Conservation (phyloP, 1,284 basidiomycete species). For the Apiotrichum brassicae region DNA sequence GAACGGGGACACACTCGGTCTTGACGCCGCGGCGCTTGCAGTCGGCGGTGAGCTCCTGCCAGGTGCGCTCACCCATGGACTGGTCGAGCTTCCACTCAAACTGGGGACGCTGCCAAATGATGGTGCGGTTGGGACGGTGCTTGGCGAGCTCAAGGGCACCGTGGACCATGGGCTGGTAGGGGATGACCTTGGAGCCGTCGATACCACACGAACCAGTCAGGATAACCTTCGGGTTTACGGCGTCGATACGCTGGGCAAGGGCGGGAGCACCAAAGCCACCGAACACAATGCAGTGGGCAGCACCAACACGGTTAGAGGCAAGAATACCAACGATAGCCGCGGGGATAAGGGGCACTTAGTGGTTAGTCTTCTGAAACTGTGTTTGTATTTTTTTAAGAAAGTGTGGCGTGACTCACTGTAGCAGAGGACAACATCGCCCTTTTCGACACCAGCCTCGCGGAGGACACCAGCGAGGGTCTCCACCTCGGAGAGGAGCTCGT, state of each 20-base stretch:
- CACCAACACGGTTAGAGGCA: conserved; percentile 88
- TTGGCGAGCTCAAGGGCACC: conserved; percentile 6
- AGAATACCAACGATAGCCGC: conserved; percentile 56
- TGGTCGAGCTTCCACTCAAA: conserved; percentile 10
- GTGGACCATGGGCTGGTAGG: conserved; percentile 10
- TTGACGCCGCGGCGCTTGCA: conserved; percentile 9
- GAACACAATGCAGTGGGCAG: conserved; percentile 93
- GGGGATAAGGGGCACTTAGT: conserved; percentile 54
- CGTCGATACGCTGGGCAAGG: conserved; percentile 79
- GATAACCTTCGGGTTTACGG: conserved; percentile 76
- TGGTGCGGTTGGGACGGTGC: conserved; percentile 57
- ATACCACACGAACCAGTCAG: conserved; percentile 69
- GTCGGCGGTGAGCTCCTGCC: conserved; percentile 11
- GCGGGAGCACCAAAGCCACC: conserved; percentile 95
- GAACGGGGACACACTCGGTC: conserved; percentile 13
- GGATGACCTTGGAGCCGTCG: conserved; percentile 22
- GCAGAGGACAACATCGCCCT: conserved; percentile 72
- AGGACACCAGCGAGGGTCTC: conserved; percentile 82
- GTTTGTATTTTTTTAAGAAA: not conserved
- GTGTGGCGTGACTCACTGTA: conserved; percentile 11
- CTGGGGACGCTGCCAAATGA: conserved; percentile 69
- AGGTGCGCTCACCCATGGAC: conserved; percentile 10
- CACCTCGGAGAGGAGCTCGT: conserved; percentile 77
- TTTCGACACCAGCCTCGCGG: conserved; percentile 77
- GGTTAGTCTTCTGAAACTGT: not conserved